These are phyloP conservation scores for Wickerhamomyces xylosicus DNA, from an alignment of 805 yeast species.

Conservation along the genomic window DNA sequence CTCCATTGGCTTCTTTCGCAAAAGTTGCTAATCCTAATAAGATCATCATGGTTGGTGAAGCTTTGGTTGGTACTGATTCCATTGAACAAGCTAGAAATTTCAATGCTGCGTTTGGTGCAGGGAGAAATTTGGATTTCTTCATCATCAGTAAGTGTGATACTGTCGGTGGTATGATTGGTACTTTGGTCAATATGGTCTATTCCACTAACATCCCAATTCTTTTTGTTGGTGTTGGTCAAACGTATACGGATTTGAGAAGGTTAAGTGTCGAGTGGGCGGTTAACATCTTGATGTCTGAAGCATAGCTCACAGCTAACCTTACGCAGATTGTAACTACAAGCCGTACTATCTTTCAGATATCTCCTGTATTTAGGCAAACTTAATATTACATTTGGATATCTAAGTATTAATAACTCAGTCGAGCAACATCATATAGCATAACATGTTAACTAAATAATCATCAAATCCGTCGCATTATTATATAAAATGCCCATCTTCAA, in stretches of 20 bases:
- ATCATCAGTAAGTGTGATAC: slow-evolving; percentile 93
- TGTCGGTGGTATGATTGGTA: slow-evolving; percentile 92
- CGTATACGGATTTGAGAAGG: slow-evolving; percentile 87
- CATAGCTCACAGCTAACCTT: no score
- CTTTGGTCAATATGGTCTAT: slow-evolving; percentile 95
- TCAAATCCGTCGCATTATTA: no score
- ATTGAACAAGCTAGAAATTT: slow-evolving; percentile 92
- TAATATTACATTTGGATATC: no score
- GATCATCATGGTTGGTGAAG: slow-evolving; percentile 98
- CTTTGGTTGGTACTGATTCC: slow-evolving; percentile 93
- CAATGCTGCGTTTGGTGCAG: slow-evolving; percentile 85
- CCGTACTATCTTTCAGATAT: no score
- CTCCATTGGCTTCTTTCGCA: slow-evolving; percentile 90
- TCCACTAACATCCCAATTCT: slow-evolving; percentile 92
- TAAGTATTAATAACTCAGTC: no score
- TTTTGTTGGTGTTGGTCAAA: slow-evolving; percentile 95
- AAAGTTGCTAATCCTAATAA: slow-evolving; percentile 93
- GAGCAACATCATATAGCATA: no score
- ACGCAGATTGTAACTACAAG: no score
- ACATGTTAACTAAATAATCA: no score
- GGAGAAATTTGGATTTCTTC: slow-evolving; percentile 76
- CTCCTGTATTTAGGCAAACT: no score
- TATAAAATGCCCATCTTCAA: no score
- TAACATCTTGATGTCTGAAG: slow-evolving; percentile 50
- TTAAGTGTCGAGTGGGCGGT: slow-evolving; percentile 91